These are phyloP conservation scores for Lathyrus tuberosus DNA, from an alignment of 306 rosid species.

Conservation along the genomic window DNA sequence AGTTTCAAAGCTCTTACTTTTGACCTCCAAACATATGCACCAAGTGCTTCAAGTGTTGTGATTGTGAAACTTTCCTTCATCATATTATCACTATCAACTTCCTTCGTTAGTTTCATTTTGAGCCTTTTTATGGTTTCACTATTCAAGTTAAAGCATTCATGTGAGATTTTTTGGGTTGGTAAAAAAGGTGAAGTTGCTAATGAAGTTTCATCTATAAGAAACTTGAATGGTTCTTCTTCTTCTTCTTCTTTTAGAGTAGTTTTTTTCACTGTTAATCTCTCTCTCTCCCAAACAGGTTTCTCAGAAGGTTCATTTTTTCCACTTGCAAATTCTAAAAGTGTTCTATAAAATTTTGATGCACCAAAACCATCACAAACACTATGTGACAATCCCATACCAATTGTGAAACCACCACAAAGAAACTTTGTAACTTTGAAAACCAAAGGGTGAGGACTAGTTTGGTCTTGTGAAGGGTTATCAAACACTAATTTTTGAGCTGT, in stretches of 20 bases:
- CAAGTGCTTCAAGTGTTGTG: conserved; percentile 57
- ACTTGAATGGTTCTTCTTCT: conserved; percentile 34
- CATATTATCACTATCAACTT: neutral
- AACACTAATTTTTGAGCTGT: conserved; percentile 39
- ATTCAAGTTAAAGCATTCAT: conserved; percentile 41
- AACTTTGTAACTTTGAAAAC: conserved; percentile 55
- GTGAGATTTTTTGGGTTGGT: conserved; percentile 46
- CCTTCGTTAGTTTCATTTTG: conserved; percentile 44
- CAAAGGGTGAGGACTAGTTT: conserved; percentile 41
- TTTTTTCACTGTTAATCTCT: conserved; percentile 41
- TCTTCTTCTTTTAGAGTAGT: conserved; percentile 20
- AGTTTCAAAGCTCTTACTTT: conserved; percentile 51
- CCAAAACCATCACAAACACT: conserved; percentile 58
- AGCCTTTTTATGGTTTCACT: conserved; percentile 45
- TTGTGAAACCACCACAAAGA: conserved; percentile 57
- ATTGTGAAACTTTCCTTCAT: conserved; percentile 46
- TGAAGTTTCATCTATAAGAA: conserved; percentile 32
- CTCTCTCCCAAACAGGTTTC: conserved; percentile 65
- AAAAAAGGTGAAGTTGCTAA: conserved; percentile 53
- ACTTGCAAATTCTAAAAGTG: conserved; percentile 50
- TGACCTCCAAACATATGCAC: conserved; percentile 64
- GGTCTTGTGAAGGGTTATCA: conserved; percentile 41
- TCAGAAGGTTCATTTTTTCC: conserved; percentile 52
- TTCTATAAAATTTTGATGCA: conserved; percentile 49
- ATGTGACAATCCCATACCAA: conserved; percentile 58